These are phyloP conservation scores for Trichoderma asperelloides DNA, from an alignment of 495 filamentous ascomycete genomes.

Conservation along the genomic window DNA sequence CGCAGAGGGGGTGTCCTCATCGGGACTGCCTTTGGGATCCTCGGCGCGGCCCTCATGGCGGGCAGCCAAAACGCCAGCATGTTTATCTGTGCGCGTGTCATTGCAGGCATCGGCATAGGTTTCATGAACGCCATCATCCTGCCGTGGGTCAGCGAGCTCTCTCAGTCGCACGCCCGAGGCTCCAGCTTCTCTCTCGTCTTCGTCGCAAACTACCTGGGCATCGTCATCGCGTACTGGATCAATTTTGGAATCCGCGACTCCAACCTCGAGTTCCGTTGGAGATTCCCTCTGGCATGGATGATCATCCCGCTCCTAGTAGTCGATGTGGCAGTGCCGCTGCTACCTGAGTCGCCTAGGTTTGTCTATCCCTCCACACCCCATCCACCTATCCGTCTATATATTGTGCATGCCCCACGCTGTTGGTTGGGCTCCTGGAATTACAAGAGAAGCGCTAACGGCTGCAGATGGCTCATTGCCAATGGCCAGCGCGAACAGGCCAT, in stretches of 20 bases:
- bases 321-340: conserved; percentile 33
- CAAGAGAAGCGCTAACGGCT: neutral
- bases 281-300: conserved; percentile 48
- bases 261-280: conserved; percentile 43
- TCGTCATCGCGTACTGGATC: conserved; percentile 55
- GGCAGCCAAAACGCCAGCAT: conserved; percentile 42
- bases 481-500: conserved; percentile 21
- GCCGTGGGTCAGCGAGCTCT: conserved; percentile 36
- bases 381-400: neutral
- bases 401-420: neutral
- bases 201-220: conserved; percentile 49
- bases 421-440: neutral
- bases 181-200: conserved; percentile 43
- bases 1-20: conserved; percentile 47
- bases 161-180: conserved; percentile 37
- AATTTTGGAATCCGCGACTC: conserved; percentile 48
- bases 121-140: conserved; percentile 28
- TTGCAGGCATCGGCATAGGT: conserved; percentile 49
- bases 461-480: conserved; percentile 25
- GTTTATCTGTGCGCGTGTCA: conserved; percentile 46
- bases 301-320: conserved; percentile 45
- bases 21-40: conserved; percentile 42
- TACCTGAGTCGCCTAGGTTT: conserved; percentile 42
- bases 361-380: neutral
- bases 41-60: conserved; percentile 45